Percentiles rank a stretch among this genome's conserved stretches.
Evolutionary conservation across 2,329 filamentous ascomycete species (phyloP).

Genomic region (Amphichorda felina): DNA sequence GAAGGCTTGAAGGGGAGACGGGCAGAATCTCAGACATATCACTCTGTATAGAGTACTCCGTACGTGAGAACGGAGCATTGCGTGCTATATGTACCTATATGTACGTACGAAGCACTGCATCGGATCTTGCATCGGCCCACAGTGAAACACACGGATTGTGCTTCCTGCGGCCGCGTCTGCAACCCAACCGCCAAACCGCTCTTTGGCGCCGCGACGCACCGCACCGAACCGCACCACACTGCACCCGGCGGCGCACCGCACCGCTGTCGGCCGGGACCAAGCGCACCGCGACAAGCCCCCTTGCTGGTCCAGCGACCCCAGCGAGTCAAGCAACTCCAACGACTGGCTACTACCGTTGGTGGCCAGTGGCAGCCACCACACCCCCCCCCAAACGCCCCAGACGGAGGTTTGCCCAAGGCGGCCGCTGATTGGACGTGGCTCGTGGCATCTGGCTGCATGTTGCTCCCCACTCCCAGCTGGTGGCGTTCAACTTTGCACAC

Average conservation of each 20-base stretch:
- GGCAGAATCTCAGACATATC: too few species aligned
- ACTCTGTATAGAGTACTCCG: too few species aligned
- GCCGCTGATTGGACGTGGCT: not conserved
- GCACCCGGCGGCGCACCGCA: slow-evolving; percentile 2
- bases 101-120: too few species aligned
- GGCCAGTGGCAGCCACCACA: not conserved
- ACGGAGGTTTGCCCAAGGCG: not conserved
- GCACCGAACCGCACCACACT: slow-evolving; percentile 1
- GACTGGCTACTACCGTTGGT: not conserved
- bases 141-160: slow-evolving; percentile 15
- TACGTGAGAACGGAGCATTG: too few species aligned
- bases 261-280: slow-evolving; percentile 4
- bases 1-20: too few species aligned
- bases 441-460: slow-evolving; percentile 1
- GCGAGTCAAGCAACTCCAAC: too few species aligned
- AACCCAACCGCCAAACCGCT: slow-evolving; percentile 17
- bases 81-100: too few species aligned
- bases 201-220: too few species aligned
- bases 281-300: too few species aligned
- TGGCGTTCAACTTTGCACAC: slow-evolving; percentile 2
- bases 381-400: not conserved
- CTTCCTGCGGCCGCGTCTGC: slow-evolving; percentile 26
- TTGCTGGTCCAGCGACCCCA: too few species aligned
- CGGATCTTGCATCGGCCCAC: not conserved
- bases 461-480: slow-evolving; percentile 4